phyloP scores from a whole-genome alignment of 1,139 yeast genomes.

The Yamadazyma spencermartinsiae region DNA sequence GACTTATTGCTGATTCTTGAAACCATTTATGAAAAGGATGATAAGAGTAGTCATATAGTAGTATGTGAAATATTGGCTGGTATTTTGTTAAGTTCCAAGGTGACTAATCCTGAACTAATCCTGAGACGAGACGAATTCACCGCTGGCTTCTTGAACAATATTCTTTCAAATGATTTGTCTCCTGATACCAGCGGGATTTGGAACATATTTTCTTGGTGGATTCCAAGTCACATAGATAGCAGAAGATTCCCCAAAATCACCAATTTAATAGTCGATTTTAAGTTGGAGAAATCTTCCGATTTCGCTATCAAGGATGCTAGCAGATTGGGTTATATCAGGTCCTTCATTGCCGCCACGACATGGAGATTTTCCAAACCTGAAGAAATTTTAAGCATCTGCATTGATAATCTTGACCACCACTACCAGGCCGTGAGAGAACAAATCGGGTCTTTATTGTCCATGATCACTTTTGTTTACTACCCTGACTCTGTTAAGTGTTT shows the following conservation, averaged over 20 bases:
- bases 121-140: conserved; percentile 49
- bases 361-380: conserved; percentile 61
- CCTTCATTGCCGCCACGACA: conserved; percentile 54
- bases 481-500: conserved; percentile 49
- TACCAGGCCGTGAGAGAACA: conserved; percentile 75
- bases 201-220: conserved; percentile 77
- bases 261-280: conserved; percentile 45
- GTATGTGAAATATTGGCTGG: conserved; percentile 64
- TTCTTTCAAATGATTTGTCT: conserved; percentile 62
- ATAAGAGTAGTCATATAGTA: conserved; percentile 63
- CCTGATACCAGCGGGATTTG: conserved; percentile 80
- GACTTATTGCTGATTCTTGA: conserved; percentile 54
- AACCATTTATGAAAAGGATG: conserved; percentile 57
- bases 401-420: conserved; percentile 57
- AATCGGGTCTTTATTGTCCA: conserved; percentile 64
- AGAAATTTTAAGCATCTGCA: conserved; percentile 46
- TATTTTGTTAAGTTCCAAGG: conserved; percentile 50
- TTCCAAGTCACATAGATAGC: conserved; percentile 63
- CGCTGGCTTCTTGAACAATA: conserved; percentile 39
- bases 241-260: conserved; percentile 64
- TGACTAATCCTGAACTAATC: conserved; percentile 23
- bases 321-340: conserved; percentile 56
- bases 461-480: conserved; percentile 53
- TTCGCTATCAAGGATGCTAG: conserved; percentile 72
- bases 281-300: conserved; percentile 53